Evolutionary conservation across 164 flowering plant species (phyloP), one percentile per base, ranked within the genome.

Genomic region (Stephania cephalantha): DNA sequence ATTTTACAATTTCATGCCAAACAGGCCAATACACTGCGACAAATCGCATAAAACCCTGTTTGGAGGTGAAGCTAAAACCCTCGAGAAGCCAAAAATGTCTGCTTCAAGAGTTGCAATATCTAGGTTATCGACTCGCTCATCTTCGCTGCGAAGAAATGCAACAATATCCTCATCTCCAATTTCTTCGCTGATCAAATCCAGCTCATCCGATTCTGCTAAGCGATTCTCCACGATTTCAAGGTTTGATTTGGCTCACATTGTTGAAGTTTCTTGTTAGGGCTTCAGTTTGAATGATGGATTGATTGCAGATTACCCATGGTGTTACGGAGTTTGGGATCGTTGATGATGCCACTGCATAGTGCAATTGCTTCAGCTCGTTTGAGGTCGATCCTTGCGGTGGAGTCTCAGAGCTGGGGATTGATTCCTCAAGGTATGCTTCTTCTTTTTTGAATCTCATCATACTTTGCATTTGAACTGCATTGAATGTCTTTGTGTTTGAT

Each of bases 321-420:
- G 73, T 70, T 83, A 83, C 79, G 88, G 75, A 72, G 87, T 72
- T 46, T 83, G 75, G 85, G 35, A 25, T 80, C 89, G 42, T 35
- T 1, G 55, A 86, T 88, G 90, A 53, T 88, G 84, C 92, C 91
- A 0, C 73, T 90, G 75, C 90, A 90, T 78, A 88, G 88, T 46
- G 95, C 92, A 10, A 83, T 87, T 25, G 91, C 92, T 55, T 83
- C 92, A 5, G 86, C 91, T 17, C 75, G 90, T 13, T 71, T 90
- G 74, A 53, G 29, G 18, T 90, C 92, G 55, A 81, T 83, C 70
- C 82, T 90, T 75, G 77, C 91, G 15, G 71, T 74, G 1, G 91
- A 87, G 55, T 87, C 90, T 48, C 85, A 81, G 73, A 82, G 84
- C 75, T 89, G 92, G 95, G 88, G 88, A 31, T 81, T 88, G 81